Percentiles rank a stretch among this genome's conserved stretches.
Evolutionary conservation across 2,329 filamentous ascomycete genomes (phyloP).

Genomic region (Tolypocladium pustulatum): DNA sequence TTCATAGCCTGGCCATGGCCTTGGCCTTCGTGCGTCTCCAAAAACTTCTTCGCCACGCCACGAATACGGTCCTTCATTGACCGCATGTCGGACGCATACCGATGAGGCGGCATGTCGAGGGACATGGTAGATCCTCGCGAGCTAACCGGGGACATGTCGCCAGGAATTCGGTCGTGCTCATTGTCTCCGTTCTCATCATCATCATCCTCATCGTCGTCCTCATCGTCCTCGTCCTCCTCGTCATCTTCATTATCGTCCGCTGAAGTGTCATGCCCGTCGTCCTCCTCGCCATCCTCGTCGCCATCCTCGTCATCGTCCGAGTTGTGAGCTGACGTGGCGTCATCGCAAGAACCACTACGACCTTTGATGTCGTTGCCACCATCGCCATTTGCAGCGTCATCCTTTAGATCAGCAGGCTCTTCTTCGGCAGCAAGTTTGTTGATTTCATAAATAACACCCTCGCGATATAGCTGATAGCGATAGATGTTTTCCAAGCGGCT

Average conservation of each 20-base stretch:
- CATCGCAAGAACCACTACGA: conserved; percentile 3
- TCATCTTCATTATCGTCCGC: conserved; percentile 36
- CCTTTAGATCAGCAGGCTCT: conserved; percentile 6
- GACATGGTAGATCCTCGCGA: conserved; percentile 59
- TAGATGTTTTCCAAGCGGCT: conserved; percentile 80
- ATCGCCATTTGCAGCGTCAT: background rate
- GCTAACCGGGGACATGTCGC: conserved; percentile 54
- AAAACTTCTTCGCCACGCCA: conserved; percentile 68
- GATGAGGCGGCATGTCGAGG: conserved; percentile 42
- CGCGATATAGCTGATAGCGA: conserved; percentile 91
- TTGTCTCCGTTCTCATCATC: conserved; percentile 44
- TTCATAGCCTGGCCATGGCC: conserved; percentile 63
- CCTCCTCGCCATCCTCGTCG: conserved; percentile 10
- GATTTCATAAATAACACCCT: conserved; percentile 91
- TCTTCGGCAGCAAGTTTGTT: conserved; percentile 58
- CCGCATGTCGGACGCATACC: conserved; percentile 34
- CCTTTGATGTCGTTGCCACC: conserved; percentile 14
- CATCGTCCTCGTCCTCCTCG: conserved; percentile 43
- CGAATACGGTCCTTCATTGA: conserved; percentile 60
- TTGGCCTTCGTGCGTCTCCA: conserved; percentile 72
- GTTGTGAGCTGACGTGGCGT: conserved; percentile 17
- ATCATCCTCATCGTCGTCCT: conserved; percentile 36
- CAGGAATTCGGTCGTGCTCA: conserved; percentile 37
- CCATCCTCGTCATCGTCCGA: conserved; percentile 15
- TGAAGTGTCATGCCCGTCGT: conserved; percentile 26